A percentile compares a stretch with the other conserved stretches of the same genome.
phyloP scores from a whole-genome alignment of 2,329 filamentous ascomycete species.

The Plenodomus lindquistii region DNA sequence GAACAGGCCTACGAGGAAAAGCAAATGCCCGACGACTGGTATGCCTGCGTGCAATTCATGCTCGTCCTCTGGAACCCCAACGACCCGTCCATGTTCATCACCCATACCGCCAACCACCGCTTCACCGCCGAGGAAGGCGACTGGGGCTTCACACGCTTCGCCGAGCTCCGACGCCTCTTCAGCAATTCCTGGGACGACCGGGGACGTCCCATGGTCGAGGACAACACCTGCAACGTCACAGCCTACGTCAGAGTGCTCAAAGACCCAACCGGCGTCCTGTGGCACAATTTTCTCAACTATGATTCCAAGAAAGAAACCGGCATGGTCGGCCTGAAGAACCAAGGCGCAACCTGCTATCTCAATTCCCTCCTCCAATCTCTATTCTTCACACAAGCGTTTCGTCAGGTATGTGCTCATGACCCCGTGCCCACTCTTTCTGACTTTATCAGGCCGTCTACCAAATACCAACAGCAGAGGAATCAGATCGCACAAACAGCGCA shows the following conservation, averaged over 20 bases:
- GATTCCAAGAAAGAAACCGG: slow-evolving; percentile 99
- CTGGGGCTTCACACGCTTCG: slow-evolving; percentile 98
- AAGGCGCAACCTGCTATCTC: slow-evolving; percentile 72
- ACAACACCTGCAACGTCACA: slow-evolving; percentile 77
- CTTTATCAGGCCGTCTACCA: slow-evolving; percentile 82
- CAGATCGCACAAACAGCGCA: slow-evolving; percentile 81
- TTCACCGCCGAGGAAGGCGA: slow-evolving; percentile 97
- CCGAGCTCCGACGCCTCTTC: slow-evolving; percentile 85
- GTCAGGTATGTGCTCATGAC: slow-evolving; percentile 65
- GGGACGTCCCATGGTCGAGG: slow-evolving; percentile 73
- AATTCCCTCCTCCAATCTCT: slow-evolving; percentile 54
- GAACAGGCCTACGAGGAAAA: slow-evolving; percentile 87
- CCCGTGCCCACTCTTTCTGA: background rate
- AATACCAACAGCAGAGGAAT: slow-evolving; percentile 88
- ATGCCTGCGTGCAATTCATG: slow-evolving; percentile 93
- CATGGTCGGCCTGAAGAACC: slow-evolving; percentile 94
- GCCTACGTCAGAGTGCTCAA: slow-evolving; percentile 82
- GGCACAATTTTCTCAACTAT: slow-evolving; percentile 92
- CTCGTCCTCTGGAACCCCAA: slow-evolving; percentile 93
- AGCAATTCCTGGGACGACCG: slow-evolving; percentile 72
- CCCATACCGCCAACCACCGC: slow-evolving; percentile 84
- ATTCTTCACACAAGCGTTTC: slow-evolving; percentile 75
- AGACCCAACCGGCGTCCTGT: slow-evolving; percentile 84
- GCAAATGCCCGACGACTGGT: slow-evolving; percentile 84
- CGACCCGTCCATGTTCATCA: slow-evolving; percentile 79